phyloP scores from a whole-genome alignment of 2,329 filamentous ascomycete species.

The Elsinoe perseae region DNA sequence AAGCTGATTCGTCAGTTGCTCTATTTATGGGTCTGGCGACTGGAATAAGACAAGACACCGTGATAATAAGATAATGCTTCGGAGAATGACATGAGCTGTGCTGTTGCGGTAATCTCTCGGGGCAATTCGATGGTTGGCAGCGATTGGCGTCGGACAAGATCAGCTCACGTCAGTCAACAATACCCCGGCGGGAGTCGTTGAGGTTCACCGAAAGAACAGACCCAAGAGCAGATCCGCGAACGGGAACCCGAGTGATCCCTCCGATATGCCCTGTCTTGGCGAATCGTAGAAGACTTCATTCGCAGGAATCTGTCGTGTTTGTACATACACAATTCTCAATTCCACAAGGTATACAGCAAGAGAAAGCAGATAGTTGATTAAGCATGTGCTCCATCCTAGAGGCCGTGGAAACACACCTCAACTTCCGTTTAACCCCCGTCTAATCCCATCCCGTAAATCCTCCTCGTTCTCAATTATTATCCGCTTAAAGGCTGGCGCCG shows the following conservation, averaged over 20 bases:
- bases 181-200: background rate
- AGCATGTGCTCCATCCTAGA: background rate
- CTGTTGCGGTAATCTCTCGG: too few relatives aligned
- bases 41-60: too few relatives aligned
- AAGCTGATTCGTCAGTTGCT: background rate
- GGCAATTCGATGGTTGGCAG: too few relatives aligned
- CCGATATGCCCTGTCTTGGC: background rate
- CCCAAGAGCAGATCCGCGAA: background rate
- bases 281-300: background rate
- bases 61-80: too few relatives aligned
- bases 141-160: too few relatives aligned
- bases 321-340: conserved; percentile 6
- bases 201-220: background rate
- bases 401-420: background rate
- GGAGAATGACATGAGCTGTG: too few relatives aligned
- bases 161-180: background rate
- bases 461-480: conserved; percentile 13
- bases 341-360: conserved; percentile 5
- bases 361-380: conserved; percentile 1
- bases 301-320: background rate
- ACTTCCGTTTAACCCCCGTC: background rate
- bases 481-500: conserved; percentile 72
- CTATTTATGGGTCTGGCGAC: too few relatives aligned
- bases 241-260: too few relatives aligned
- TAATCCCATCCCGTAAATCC: conserved; percentile 5